These are phyloP conservation scores for Arthrobotrys conoides DNA, from an alignment of 2,329 filamentous ascomycete species.

Conservation along the genomic window DNA sequence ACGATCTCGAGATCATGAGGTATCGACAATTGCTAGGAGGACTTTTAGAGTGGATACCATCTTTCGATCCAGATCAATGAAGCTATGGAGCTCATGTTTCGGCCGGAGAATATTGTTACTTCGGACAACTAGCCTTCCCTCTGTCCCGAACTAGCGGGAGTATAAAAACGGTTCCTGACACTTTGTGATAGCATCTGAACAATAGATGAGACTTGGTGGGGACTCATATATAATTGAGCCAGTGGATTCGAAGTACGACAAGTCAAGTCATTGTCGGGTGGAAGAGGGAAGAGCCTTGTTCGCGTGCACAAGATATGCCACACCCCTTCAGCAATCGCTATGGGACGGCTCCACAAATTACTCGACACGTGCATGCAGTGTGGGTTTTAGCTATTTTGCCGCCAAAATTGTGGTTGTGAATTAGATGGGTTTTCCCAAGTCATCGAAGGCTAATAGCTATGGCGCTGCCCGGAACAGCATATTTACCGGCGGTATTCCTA, in stretches of 20 bases:
- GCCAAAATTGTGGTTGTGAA: slow-evolving; percentile 27
- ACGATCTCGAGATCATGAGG: slow-evolving; percentile 48
- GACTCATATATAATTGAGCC: slow-evolving; percentile 32
- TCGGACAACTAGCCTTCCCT: slow-evolving; percentile 24
- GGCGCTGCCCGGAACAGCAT: slow-evolving; percentile 24
- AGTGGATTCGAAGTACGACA: slow-evolving; percentile 26
- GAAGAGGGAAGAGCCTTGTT: slow-evolving; percentile 54
- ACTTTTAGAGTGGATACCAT: slow-evolving; percentile 18
- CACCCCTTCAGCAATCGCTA: slow-evolving; percentile 46
- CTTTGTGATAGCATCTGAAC: slow-evolving; percentile 21
- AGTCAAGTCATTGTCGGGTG: slow-evolving; percentile 31
- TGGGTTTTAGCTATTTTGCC: slow-evolving; percentile 60
- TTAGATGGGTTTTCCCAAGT: slow-evolving; percentile 46
- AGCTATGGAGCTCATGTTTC: slow-evolving; percentile 34
- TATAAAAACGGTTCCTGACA: slow-evolving; percentile 45
- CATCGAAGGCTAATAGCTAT: slow-evolving; percentile 59
- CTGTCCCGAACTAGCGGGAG: slow-evolving; percentile 15
- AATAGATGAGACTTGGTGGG: slow-evolving; percentile 18
- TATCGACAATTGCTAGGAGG: slow-evolving; percentile 15
- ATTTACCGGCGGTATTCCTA: slow-evolving; percentile 51
- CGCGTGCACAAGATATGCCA: slow-evolving; percentile 55
- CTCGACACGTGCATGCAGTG: slow-evolving; percentile 53
- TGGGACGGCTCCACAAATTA: slow-evolving; percentile 54
- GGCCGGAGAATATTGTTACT: slow-evolving; percentile 56
- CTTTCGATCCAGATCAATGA: slow-evolving; percentile 8